phyloP scores from a whole-genome alignment of 2,329 filamentous ascomycete species.

The Calycina herbarum region DNA sequence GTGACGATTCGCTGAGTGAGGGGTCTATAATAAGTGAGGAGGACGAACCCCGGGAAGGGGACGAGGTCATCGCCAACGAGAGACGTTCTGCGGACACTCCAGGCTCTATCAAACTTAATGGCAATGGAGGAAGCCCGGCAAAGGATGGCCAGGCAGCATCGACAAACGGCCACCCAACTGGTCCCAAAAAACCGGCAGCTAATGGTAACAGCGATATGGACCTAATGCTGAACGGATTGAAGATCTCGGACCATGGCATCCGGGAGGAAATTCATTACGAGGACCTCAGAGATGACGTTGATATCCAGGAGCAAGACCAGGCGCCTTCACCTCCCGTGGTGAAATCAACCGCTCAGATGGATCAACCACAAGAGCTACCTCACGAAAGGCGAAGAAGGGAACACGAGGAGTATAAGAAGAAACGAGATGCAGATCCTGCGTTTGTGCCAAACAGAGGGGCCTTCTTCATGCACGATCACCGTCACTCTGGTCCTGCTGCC shows the following conservation, averaged over 20 bases:
- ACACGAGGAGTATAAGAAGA: constrained; percentile 87
- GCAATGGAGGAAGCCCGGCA: constrained; percentile 38
- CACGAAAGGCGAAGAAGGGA: constrained; percentile 76
- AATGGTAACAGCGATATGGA: constrained; percentile 50
- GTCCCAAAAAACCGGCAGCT: constrained; percentile 43
- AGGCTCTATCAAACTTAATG: constrained; percentile 35
- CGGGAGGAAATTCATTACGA: constrained; percentile 34
- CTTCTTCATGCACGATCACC: constrained; percentile 97
- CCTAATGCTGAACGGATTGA: constrained; percentile 55
- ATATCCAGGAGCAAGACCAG: constrained; percentile 22
- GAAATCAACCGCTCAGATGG: constrained; percentile 41
- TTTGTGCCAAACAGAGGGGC: constrained; percentile 93
- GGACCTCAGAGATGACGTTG: constrained; percentile 36
- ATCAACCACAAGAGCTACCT: constrained; percentile 54
- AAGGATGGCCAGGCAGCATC: constrained; percentile 33
- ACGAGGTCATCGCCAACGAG: constrained; percentile 65
- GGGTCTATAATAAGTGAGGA: constrained; percentile 64
- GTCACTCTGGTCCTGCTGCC: constrained; percentile 71
- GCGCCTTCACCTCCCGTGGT: constrained; percentile 35
- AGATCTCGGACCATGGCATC: constrained; percentile 31
- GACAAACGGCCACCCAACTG: constrained; percentile 31
- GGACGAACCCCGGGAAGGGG: constrained; percentile 58
- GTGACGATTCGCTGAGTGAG: constrained; percentile 67
- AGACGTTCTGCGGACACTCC: constrained; percentile 51
- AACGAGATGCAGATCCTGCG: constrained; percentile 83